phyloP scores from a whole-genome alignment of 2,329 filamentous ascomycete genomes.

The Calonectria pseudoreteaudii region DNA sequence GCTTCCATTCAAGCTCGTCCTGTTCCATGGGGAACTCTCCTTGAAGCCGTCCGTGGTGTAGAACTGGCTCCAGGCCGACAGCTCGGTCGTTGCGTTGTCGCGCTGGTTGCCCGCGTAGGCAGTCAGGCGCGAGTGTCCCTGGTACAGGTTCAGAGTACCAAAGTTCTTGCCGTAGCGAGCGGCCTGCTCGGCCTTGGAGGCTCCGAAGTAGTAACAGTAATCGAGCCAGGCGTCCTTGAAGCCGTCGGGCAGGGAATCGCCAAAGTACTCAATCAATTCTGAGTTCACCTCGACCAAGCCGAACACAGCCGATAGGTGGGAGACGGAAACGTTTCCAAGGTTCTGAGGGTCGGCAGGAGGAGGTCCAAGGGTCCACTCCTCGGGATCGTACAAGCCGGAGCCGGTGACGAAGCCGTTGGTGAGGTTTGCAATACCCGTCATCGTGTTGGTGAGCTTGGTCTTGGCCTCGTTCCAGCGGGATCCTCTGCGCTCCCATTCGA shows the following conservation, averaged over 20 bases:
- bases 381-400: conserved; percentile 62
- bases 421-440: conserved; percentile 64
- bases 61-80: conserved; percentile 67
- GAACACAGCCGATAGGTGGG: conserved; percentile 69
- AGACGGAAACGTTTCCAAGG: conserved; percentile 61
- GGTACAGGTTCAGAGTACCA: conserved; percentile 59
- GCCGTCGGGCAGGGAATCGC: conserved; percentile 56
- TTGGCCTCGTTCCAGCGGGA: conserved; percentile 64
- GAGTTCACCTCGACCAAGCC: conserved; percentile 69
- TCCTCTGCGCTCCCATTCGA: conserved; percentile 70
- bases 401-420: conserved; percentile 71
- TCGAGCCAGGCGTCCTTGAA: conserved; percentile 69
- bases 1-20: conserved; percentile 55
- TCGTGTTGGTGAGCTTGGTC: conserved; percentile 60
- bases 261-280: conserved; percentile 64
- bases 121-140: conserved; percentile 69
- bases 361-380: conserved; percentile 61
- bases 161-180: conserved; percentile 65
- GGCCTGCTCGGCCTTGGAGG: conserved; percentile 60
- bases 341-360: conserved; percentile 66
- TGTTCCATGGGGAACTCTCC: conserved; percentile 50
- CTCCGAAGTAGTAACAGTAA: conserved; percentile 70
- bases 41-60: conserved; percentile 60
- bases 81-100: conserved; percentile 60
- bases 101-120: conserved; percentile 62